Conservation (phyloP, 345 rosid species). For the Ailanthus altissimus region DNA sequence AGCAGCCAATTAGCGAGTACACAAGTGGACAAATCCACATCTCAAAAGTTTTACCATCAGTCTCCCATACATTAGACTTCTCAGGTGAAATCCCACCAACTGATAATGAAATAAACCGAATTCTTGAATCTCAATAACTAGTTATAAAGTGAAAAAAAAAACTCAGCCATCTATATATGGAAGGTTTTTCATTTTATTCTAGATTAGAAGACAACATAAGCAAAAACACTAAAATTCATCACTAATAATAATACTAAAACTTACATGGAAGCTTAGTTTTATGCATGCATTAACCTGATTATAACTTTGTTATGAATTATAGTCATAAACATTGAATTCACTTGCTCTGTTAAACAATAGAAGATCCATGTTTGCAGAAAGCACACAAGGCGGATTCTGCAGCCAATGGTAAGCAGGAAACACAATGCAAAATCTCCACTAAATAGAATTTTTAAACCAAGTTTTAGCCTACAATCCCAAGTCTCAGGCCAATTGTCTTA, state of each 20-base stretch:
- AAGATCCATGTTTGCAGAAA: too few species aligned
- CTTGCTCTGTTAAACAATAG: too few species aligned
- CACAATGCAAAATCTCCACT: not conserved
- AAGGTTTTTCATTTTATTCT: not conserved
- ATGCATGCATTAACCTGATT: not conserved
- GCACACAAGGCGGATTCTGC: not conserved
- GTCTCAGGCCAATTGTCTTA: not conserved
- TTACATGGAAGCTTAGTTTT: not conserved
- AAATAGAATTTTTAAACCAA: not conserved
- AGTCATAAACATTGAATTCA: too few species aligned
- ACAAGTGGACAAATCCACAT: slow-evolving; percentile 90
- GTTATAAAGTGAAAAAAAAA: slow-evolving; percentile 20
- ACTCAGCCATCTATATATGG: slow-evolving; percentile 4
- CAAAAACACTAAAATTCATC: too few species aligned
- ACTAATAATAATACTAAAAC: too few species aligned
- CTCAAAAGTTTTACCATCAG: slow-evolving; percentile 69
- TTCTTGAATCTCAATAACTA: slow-evolving; percentile 6
- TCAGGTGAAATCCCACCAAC: slow-evolving; percentile 64
- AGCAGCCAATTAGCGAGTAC: slow-evolving; percentile 64
- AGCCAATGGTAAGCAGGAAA: not conserved
- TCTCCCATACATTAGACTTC: slow-evolving; percentile 73
- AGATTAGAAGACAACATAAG: not conserved
- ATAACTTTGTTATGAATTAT: too few species aligned
- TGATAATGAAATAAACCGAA: slow-evolving; percentile 36
- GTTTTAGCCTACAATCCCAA: not conserved